Evolutionary conservation across 2,329 filamentous ascomycete genomes (phyloP), one percentile per base, ranked within the genome.

Genomic region (Xylariaceae sp.): DNA sequence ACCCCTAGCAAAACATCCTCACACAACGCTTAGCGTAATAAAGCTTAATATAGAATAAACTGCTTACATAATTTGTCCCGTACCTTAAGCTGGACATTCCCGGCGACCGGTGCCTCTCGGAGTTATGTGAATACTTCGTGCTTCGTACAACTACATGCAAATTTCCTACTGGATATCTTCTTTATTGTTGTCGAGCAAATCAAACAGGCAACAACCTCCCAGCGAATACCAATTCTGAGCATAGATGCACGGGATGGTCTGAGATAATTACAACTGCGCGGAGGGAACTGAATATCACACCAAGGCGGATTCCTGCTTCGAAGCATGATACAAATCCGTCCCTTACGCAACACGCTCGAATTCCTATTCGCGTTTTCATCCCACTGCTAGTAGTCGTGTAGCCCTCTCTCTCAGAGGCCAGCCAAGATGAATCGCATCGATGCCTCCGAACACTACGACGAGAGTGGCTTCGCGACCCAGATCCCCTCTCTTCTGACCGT

Each of bases 401-500:
- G 23, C 23, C 23, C n/a, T 30, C 1, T 5, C 17, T 10, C 17
- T 6, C 17, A 18, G 17, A 2, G 17, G 7, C 15, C 15, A 5
- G 53, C 57, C 72, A 76, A 65, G 57, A 85, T 85, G 82, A 79
- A 80, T 64, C 74, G 73, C 63, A 77, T 80, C 73, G 83, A 86
- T 72, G 80, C 79, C 67, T 85, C 83, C 56, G 80, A 82, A 60
- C 83, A 85, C 74, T 85, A 85, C 73, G 80, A 83, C 73, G 74
- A 78, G 57, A 77, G 80, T 68, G 77, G 76, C 64, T 76, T 66
- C 48, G 63, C 75, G 55, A 81, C 80, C 57, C 82, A 84, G 63
- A 77, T 82, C 4, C 90, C 94, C 0, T 96, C 93, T 11, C 86
- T 99, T 42, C 85, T 97, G 55, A 88, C 91, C 66, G 87, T 99